A percentile compares a stretch with the other conserved stretches of the same genome.
phyloP scores from a whole-genome alignment of 2,329 filamentous ascomycete genomes.

The Plenodomus tracheiphilus region DNA sequence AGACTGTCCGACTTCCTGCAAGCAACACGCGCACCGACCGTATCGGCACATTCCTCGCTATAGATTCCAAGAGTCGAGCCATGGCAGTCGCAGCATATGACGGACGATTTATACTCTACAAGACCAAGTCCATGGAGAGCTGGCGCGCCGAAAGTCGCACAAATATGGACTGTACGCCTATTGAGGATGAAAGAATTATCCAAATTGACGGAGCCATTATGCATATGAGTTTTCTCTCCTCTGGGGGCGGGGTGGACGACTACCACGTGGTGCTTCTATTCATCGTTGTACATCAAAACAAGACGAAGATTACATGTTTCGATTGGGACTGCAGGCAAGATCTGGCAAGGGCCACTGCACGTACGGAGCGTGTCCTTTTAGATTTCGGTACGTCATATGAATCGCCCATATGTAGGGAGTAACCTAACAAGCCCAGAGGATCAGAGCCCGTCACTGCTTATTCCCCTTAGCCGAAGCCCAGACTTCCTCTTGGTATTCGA shows the following conservation, averaged over 20 bases:
- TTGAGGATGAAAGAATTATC: slow-evolving; percentile 56
- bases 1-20: slow-evolving; percentile 62
- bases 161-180: slow-evolving; percentile 57
- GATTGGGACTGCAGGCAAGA: slow-evolving; percentile 57
- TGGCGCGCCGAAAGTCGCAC: slow-evolving; percentile 52
- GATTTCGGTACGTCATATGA: slow-evolving; percentile 27
- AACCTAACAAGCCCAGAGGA: slow-evolving; percentile 34
- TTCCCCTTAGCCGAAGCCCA: slow-evolving; percentile 46
- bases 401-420: background rate
- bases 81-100: slow-evolving; percentile 73
- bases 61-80: slow-evolving; percentile 71
- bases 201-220: slow-evolving; percentile 70
- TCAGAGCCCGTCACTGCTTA: slow-evolving; percentile 43
- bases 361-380: slow-evolving; percentile 31
- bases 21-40: slow-evolving; percentile 57
- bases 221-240: slow-evolving; percentile 84
- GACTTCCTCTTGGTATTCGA: slow-evolving; percentile 48
- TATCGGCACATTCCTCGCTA: slow-evolving; percentile 68
- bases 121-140: slow-evolving; percentile 61
- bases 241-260: slow-evolving; percentile 67
- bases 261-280: slow-evolving; percentile 76
- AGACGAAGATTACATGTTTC: slow-evolving; percentile 55
- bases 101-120: slow-evolving; percentile 71
- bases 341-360: slow-evolving; percentile 27
- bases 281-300: slow-evolving; percentile 51